These are phyloP conservation scores for Blepharisma stoltei DNA, from an alignment of 73 alveolate species.

Conservation along the genomic window DNA sequence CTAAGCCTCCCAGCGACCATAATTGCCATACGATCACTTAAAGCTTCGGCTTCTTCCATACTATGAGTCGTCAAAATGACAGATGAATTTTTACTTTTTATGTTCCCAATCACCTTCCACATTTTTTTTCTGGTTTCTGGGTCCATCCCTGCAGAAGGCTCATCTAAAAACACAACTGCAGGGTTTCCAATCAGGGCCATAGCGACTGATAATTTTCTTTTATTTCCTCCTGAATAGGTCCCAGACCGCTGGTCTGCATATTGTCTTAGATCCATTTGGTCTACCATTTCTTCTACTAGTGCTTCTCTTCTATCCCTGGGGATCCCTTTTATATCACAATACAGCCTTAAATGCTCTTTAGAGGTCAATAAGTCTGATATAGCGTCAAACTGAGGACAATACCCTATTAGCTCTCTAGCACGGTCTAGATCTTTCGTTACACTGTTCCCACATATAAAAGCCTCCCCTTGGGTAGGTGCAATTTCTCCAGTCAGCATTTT, in stretches of 20 bases:
- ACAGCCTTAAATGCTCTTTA: conserved; percentile 92
- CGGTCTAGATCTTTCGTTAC: conserved; percentile 66
- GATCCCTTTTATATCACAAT: conserved; percentile 94
- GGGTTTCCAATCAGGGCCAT: conserved; percentile 99
- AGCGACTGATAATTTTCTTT: conserved; percentile 97
- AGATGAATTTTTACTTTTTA: conserved; percentile 82
- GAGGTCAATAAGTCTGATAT: conserved; percentile 88
- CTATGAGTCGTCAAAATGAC: conserved; percentile 92
- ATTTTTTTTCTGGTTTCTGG: conserved; percentile 96
- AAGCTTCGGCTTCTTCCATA: conserved; percentile 97
- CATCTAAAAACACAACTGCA: conserved; percentile 96
- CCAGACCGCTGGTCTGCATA: conserved; percentile 82
- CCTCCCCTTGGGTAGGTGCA: conserved; percentile 80
- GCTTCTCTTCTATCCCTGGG: conserved; percentile 57
- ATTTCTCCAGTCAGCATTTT: conserved; percentile 92
- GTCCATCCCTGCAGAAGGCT: conserved; percentile 99
- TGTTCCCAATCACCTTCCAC: conserved; percentile 95
- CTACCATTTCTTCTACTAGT: conserved; percentile 69
- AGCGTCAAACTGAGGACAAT: conserved; percentile 98
- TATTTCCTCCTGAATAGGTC: conserved; percentile 95
- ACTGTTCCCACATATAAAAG: conserved; percentile 79
- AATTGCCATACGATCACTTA: conserved; percentile 78
- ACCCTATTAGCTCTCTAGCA: conserved; percentile 92
- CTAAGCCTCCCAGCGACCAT: conserved; percentile 65
- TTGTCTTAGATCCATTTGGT: conserved; percentile 81